phyloP scores from a whole-genome alignment of 257 asterid species.

The Buddleja alternifolia region DNA sequence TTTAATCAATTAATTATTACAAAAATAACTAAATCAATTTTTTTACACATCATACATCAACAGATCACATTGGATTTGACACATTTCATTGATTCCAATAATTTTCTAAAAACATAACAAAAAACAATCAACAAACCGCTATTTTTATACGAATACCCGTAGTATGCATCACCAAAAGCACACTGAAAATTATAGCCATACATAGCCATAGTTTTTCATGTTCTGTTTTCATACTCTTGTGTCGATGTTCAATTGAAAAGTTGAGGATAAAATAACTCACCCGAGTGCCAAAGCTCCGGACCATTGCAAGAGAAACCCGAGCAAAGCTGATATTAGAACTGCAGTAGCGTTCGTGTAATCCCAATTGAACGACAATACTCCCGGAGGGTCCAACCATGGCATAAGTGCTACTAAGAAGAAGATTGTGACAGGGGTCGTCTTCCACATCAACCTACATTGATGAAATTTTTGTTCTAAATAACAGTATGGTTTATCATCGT shows the following conservation, averaged over 20 bases:
- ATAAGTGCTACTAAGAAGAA: constrained; percentile 74
- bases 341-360: constrained; percentile 49
- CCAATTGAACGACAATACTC: constrained; percentile 70
- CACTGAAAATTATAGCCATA: too few species aligned
- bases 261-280: constrained; percentile 35
- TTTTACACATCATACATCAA: too few species aligned
- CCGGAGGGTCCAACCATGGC: constrained; percentile 93
- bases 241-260: neutral
- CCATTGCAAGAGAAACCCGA: constrained; percentile 90
- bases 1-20: too few species aligned
- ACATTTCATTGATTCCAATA: too few species aligned
- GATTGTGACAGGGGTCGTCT: constrained; percentile 73
- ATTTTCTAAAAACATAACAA: too few species aligned
- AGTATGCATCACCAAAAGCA: too few species aligned
- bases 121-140: too few species aligned
- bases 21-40: too few species aligned
- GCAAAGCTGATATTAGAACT: constrained; percentile 69
- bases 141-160: too few species aligned
- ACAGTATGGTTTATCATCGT: neutral
- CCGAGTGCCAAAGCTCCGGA: constrained; percentile 97
- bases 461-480: neutral
- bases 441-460: constrained; percentile 85
- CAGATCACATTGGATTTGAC: too few species aligned
- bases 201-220: too few species aligned
- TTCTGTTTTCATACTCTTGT: neutral